These are phyloP conservation scores for Pinus albicaulis DNA, from an alignment of 75 land plant species.

Conservation along the genomic window DNA sequence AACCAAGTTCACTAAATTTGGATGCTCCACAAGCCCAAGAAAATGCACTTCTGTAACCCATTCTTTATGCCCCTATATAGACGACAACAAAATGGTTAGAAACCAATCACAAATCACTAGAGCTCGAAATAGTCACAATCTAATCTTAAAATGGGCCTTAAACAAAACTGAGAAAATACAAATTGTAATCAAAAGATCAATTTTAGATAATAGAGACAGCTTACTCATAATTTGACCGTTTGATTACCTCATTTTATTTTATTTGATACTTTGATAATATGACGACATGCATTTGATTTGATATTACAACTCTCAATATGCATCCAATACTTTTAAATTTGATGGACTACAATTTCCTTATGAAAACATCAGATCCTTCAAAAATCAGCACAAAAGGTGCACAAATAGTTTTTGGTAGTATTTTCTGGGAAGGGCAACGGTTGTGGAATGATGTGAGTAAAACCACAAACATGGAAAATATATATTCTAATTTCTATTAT, in stretches of 20 bases:
- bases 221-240: not conserved
- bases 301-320: not conserved
- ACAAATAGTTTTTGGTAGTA: not conserved
- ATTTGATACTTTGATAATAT: not conserved
- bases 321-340: not conserved
- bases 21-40: conserved; percentile 74
- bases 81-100: conserved; percentile 5
- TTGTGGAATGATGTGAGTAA: not conserved
- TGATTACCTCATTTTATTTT: not conserved
- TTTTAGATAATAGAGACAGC: not conserved
- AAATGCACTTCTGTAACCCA: conserved; percentile 80
- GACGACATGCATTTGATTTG: not conserved
- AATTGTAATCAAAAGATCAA: not conserved
- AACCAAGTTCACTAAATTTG: conserved; percentile 68
- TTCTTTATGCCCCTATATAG: conserved; percentile 76
- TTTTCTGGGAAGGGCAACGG: not conserved
- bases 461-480: too few relatives aligned
- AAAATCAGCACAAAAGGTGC: not conserved
- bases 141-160: not conserved
- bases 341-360: not conserved
- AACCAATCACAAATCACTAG: not conserved
- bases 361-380: not conserved
- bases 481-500: too few relatives aligned
- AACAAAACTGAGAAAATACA: not conserved
- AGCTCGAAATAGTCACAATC: not conserved